phyloP scores from a whole-genome alignment of 1,284 basidiomycete species.

The Tremellales sp. region DNA sequence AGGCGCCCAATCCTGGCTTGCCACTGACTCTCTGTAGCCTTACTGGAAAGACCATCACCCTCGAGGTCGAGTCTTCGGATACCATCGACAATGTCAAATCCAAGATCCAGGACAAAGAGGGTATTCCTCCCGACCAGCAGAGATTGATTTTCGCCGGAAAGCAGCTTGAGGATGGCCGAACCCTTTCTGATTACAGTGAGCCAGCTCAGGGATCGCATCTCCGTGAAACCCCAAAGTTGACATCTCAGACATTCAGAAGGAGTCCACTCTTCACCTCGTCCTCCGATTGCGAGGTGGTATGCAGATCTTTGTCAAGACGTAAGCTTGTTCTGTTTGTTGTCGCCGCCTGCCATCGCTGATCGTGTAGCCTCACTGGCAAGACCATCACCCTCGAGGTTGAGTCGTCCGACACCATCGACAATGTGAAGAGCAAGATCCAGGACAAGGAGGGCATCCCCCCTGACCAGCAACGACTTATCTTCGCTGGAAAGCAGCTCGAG shows the following conservation, averaged over 20 bases:
- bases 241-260: slow-evolving; percentile 42
- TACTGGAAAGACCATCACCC: slow-evolving; percentile 50
- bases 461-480: slow-evolving; percentile 62
- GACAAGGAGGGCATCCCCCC: slow-evolving; percentile 67
- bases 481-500: slow-evolving; percentile 33
- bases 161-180: slow-evolving; percentile 56
- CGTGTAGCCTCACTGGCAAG: slow-evolving; percentile 48
- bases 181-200: slow-evolving; percentile 49
- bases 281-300: slow-evolving; percentile 47
- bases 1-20: slow-evolving; percentile 6
- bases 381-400: slow-evolving; percentile 55
- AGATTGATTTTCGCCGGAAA: slow-evolving; percentile 82
- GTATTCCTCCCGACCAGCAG: slow-evolving; percentile 76
- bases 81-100: slow-evolving; percentile 55
- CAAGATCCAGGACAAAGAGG: slow-evolving; percentile 56
- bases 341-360: background rate
- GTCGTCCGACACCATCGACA: slow-evolving; percentile 82
- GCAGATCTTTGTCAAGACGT: slow-evolving; percentile 47
- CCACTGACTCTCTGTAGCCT: background rate
- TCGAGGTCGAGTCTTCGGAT: slow-evolving; percentile 52
- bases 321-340: background rate
- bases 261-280: slow-evolving; percentile 50
- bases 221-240: slow-evolving; percentile 15
- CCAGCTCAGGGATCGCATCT: background rate
- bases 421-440: slow-evolving; percentile 74